Conservation (phyloP, 148 eudicot genomes). For the Chenopodium album region DNA sequence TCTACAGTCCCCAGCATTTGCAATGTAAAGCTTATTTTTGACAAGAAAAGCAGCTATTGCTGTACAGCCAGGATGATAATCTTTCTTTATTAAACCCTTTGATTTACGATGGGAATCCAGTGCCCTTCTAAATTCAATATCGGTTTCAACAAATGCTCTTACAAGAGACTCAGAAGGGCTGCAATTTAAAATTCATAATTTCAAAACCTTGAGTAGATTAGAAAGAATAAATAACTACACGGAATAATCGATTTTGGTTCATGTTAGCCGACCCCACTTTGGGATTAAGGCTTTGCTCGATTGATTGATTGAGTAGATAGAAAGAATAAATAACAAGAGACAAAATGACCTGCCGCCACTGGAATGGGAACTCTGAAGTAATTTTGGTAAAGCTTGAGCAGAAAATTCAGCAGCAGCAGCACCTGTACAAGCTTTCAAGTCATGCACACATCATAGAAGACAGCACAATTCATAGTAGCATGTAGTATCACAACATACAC, state of each 20-base stretch:
- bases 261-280: too few species aligned
- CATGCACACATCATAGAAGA: not conserved
- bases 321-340: not conserved
- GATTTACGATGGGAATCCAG: slow-evolving; percentile 51
- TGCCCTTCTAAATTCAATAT: slow-evolving; percentile 66
- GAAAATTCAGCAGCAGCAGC: slow-evolving; percentile 98
- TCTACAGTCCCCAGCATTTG: slow-evolving; percentile 97
- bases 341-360: slow-evolving; percentile 43
- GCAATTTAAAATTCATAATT: slow-evolving; percentile 16
- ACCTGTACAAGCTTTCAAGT: slow-evolving; percentile 49
- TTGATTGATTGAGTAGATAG: not conserved
- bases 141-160: slow-evolving; percentile 73
- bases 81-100: slow-evolving; percentile 59
- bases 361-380: slow-evolving; percentile 47
- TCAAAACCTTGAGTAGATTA: not conserved
- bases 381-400: slow-evolving; percentile 70
- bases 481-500: not conserved
- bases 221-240: not conserved
- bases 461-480: not conserved
- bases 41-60: slow-evolving; percentile 77
- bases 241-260: too few species aligned
- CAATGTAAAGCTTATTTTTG: slow-evolving; percentile 64
- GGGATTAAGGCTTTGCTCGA: too few species aligned
- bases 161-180: slow-evolving; percentile 66
- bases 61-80: slow-evolving; percentile 97